phyloP scores from a whole-genome alignment of 192 early-diverging fungal genomes.

The Spizellomyces sp. region DNA sequence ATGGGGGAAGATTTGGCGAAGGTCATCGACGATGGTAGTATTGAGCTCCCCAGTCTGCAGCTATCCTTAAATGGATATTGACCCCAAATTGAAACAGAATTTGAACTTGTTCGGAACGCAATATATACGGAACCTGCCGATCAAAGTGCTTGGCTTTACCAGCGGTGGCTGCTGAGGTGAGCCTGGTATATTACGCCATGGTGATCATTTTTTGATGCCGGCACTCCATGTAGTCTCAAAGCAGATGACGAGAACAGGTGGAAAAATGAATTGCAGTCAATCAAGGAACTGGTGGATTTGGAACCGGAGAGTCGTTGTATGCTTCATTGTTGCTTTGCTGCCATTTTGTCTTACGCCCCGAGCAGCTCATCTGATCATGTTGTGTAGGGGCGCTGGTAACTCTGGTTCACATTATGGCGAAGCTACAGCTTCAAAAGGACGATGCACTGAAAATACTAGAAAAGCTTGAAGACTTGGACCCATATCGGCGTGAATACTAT shows the following conservation, averaged over 20 bases:
- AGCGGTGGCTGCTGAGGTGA: constrained; percentile 81
- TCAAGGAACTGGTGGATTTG: constrained; percentile 71
- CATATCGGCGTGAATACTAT: constrained; percentile 56
- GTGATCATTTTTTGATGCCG: neutral
- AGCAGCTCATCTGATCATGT: neutral
- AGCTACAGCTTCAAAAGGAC: constrained; percentile 43
- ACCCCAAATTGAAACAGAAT: constrained; percentile 49
- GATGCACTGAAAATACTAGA: constrained; percentile 54
- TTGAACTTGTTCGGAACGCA: constrained; percentile 84
- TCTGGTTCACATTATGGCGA: constrained; percentile 54
- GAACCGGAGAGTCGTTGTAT: constrained; percentile 87
- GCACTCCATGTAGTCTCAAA: constrained; percentile 4
- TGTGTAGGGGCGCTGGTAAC: constrained; percentile 61
- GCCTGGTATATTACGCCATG: neutral
- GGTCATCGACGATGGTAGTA: constrained; percentile 37
- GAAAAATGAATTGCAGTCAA: constrained; percentile 56
- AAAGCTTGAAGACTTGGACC: constrained; percentile 47
- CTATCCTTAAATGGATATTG: too few relatives aligned
- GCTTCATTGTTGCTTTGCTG: constrained; percentile 1
- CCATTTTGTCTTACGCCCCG: neutral
- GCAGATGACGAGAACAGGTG: constrained; percentile 30
- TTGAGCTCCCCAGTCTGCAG: constrained; percentile 12
- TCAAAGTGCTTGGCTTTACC: constrained; percentile 97
- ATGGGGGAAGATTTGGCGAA: constrained; percentile 33
- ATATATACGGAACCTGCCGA: constrained; percentile 96